A percentile compares a stretch with the other conserved stretches of the same genome.
These are phyloP conservation scores for Bipolaris zeicola DNA, from an alignment of 2,329 filamentous ascomycete genomes.

Conservation along the genomic window DNA sequence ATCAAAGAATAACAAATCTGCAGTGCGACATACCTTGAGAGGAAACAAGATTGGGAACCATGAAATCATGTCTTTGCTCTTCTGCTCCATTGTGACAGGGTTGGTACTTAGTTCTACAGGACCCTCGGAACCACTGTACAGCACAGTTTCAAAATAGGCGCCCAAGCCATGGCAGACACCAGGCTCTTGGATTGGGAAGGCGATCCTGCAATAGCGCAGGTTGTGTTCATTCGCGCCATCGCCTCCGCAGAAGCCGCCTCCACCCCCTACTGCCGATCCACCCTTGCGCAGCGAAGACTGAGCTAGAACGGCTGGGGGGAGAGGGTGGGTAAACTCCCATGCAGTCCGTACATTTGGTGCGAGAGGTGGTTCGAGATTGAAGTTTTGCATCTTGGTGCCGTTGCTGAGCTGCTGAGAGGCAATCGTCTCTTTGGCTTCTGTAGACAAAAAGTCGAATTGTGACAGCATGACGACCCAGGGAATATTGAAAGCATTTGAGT, in stretches of 20 bases:
- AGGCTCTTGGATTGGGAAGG: constrained; percentile 76
- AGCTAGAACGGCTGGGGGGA: constrained; percentile 64
- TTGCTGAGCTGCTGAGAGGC: constrained; percentile 59
- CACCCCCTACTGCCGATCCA: constrained; percentile 70
- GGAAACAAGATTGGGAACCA: constrained; percentile 99
- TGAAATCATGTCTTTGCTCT: constrained; percentile 97
- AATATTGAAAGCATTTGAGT: constrained; percentile 79
- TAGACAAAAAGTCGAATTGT: constrained; percentile 83
- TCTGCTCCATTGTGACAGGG: constrained; percentile 86
- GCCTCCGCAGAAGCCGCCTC: constrained; percentile 74
- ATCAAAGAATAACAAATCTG: background rate
- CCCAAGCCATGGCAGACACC: constrained; percentile 89
- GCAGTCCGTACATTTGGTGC: constrained; percentile 68
- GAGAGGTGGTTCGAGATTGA: constrained; percentile 40
- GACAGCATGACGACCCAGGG: constrained; percentile 95
- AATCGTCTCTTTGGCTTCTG: constrained; percentile 43
- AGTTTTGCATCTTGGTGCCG: constrained; percentile 38
- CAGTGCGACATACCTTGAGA: constrained; percentile 70
- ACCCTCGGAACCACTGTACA: constrained; percentile 67
- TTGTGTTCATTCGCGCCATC: constrained; percentile 92
- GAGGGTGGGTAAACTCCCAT: constrained; percentile 81
- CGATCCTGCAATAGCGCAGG: constrained; percentile 75
- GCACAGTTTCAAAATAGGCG: constrained; percentile 95
- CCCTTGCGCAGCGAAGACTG: constrained; percentile 62
- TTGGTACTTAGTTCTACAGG: constrained; percentile 89